Evolutionary conservation across 768 basidiomycete genomes (phyloP).

Genomic region (Auricularia sp.): DNA sequence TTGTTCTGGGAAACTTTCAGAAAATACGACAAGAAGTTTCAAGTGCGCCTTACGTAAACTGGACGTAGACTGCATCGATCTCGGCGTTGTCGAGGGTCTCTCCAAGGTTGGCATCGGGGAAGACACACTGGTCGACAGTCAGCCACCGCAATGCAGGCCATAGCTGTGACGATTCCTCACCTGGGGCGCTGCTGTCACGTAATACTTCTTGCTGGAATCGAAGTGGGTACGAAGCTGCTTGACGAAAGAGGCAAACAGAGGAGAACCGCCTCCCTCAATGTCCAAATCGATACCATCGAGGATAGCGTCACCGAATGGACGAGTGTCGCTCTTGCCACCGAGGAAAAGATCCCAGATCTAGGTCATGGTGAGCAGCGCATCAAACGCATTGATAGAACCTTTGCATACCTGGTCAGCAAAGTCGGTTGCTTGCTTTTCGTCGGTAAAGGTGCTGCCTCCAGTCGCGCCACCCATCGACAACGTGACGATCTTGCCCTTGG

Average conservation of each 20-base stretch:
- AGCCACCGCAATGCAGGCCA: too few species aligned
- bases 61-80: conserved; percentile 13
- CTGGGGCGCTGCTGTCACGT: conserved; percentile 11
- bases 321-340: conserved; percentile 9
- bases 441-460: conserved; percentile 6
- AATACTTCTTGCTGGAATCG: conserved; percentile 11
- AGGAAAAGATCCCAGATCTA: conserved; percentile 10
- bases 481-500: conserved; percentile 44
- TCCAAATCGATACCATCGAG: conserved; percentile 10
- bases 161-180: not conserved
- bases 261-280: conserved; percentile 9
- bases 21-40: not conserved
- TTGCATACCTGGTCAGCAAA: conserved; percentile 13
- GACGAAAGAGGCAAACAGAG: conserved; percentile 8
- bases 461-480: conserved; percentile 10
- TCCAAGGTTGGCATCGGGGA: conserved; percentile 11
- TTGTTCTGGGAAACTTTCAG: conserved; percentile 4
- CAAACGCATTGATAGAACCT: conserved; percentile 8
- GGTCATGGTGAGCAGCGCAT: conserved; percentile 7
- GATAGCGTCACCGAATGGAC: conserved; percentile 10
- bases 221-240: conserved; percentile 9
- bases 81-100: conserved; percentile 6
- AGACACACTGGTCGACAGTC: conserved; percentile 5
- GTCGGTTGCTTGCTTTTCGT: conserved; percentile 8
- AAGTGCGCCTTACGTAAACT: conserved; percentile 1